Percentiles rank a stretch among this genome's conserved stretches.
phyloP scores from a whole-genome alignment of 2,329 filamentous ascomycete genomes.

The Exserohilum turcica region DNA sequence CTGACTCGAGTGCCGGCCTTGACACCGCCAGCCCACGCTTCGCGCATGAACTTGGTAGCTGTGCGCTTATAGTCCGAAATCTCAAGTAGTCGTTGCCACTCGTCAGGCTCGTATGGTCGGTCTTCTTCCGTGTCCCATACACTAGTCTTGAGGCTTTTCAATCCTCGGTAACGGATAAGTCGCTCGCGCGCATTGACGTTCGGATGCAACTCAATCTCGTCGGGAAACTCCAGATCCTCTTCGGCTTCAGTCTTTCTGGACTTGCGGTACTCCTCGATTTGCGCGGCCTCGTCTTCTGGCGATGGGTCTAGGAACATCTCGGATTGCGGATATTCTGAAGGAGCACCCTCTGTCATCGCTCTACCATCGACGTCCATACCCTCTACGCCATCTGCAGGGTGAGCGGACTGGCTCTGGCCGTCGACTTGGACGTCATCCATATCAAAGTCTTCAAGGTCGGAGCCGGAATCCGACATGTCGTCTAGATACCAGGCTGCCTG shows the following conservation, averaged over 20 bases:
- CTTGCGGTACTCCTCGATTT: conserved; percentile 80
- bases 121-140: conserved; percentile 91
- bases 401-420: conserved; percentile 57
- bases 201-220: conserved; percentile 93
- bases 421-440: conserved; percentile 66
- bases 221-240: conserved; percentile 93
- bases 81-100: conserved; percentile 84
- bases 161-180: conserved; percentile 81
- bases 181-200: conserved; percentile 85
- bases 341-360: conserved; percentile 74
- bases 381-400: conserved; percentile 83
- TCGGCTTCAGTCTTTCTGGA: conserved; percentile 79
- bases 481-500: conserved; percentile 93
- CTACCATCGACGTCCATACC: conserved; percentile 59
- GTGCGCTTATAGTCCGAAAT: conserved; percentile 89
- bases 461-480: conserved; percentile 81
- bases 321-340: conserved; percentile 90
- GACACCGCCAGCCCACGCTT: conserved; percentile 88
- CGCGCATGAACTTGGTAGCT: conserved; percentile 74
- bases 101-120: conserved; percentile 81
- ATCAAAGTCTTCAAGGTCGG: conserved; percentile 68
- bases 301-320: conserved; percentile 84
- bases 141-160: conserved; percentile 89
- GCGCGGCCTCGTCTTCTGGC: conserved; percentile 81
- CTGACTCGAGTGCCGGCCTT: conserved; percentile 81